Base-by-base conservation (phyloP, 371 early-diverging fungal genomes). In the Mucor lusitanicus region DNA sequence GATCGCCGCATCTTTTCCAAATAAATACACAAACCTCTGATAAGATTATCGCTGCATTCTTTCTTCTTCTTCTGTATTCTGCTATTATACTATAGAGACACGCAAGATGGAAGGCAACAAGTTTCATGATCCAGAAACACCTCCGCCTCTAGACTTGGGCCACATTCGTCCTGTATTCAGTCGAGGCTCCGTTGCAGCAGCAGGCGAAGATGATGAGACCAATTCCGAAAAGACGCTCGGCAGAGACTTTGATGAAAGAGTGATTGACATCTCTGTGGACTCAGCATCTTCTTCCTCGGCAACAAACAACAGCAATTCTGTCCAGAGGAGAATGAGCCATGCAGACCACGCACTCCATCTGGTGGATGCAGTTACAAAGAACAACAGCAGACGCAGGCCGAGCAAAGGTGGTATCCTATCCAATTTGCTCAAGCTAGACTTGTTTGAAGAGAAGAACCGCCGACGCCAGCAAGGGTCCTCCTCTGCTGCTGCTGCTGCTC, bases 331-430 rank as follows among this genome's bases (percentile, higher is more conserved):
- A 32, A 28, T 58, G 13, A 70, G 63, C 15, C 74, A 76, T 46
- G 65, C 67, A 9, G 74, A 72, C n/a, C 72, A 67, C 40, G 79
- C 79, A 11, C 30, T 79, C 19, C 67, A 70, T 15, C 44, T 79
- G 17, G 79, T 79, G 3, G 61, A 72, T 48, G 55, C 68, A 6
- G 68, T 76, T 3, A 75, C 78, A 7, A 55, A 56, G 7, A 61
- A 50, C 2, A 42, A 67, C 19, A 23, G 48, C 1, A 50, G 69
- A 30, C 55, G 68, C 11, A 54, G 66, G 25, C 79, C 84, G 2
- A 81, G 79, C 56, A 71, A 70, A 58, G 75, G 72, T 1, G 86
- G 86, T 63, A 77, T 85, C 9, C 61, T 85, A 3, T 76, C 84
- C 57, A 82, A 85, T 65, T 53, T 85, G 17, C 33, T 85, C 11